A percentile compares a stretch with the other conserved stretches of the same genome.
Conservation (phyloP, 2,329 filamentous ascomycete genomes). For the Pyrenochaeta sp. region DNA sequence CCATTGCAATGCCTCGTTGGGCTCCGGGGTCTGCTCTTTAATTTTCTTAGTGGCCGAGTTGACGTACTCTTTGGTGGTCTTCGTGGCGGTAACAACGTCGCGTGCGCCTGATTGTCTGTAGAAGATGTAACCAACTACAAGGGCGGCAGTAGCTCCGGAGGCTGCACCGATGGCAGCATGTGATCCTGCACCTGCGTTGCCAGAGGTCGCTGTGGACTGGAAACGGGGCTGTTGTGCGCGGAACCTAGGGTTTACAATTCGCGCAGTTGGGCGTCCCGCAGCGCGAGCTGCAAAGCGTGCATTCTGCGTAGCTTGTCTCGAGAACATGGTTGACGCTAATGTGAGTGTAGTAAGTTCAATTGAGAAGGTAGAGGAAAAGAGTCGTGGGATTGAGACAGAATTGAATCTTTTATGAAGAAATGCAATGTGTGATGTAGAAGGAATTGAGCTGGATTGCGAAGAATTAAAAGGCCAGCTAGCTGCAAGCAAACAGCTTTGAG, state of each 20-base stretch:
- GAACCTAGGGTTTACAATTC: slow-evolving; percentile 35
- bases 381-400: slow-evolving; percentile 6
- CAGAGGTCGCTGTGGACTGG: slow-evolving; percentile 39
- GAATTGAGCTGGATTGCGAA: not conserved
- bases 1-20: slow-evolving; percentile 72
- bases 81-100: slow-evolving; percentile 58
- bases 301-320: slow-evolving; percentile 45
- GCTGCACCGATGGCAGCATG: slow-evolving; percentile 58
- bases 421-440: slow-evolving; percentile 4
- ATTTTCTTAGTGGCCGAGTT: slow-evolving; percentile 67
- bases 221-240: slow-evolving; percentile 42
- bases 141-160: slow-evolving; percentile 59
- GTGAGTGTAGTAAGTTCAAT: slow-evolving; percentile 6
- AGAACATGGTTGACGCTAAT: slow-evolving; percentile 33
- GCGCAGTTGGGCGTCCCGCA: slow-evolving; percentile 37
- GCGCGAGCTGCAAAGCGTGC: slow-evolving; percentile 40
- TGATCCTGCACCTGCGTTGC: slow-evolving; percentile 37
- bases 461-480: slow-evolving; percentile 1
- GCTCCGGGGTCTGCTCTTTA: slow-evolving; percentile 68
- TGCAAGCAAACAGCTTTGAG: not conserved
- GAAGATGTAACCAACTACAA: slow-evolving; percentile 59
- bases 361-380: slow-evolving; percentile 1
- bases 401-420: slow-evolving; percentile 9
- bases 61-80: slow-evolving; percentile 68
- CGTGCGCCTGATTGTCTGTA: slow-evolving; percentile 64